Conservation (phyloP, 768 basidiomycete species). For the Trametes coccinea region DNA sequence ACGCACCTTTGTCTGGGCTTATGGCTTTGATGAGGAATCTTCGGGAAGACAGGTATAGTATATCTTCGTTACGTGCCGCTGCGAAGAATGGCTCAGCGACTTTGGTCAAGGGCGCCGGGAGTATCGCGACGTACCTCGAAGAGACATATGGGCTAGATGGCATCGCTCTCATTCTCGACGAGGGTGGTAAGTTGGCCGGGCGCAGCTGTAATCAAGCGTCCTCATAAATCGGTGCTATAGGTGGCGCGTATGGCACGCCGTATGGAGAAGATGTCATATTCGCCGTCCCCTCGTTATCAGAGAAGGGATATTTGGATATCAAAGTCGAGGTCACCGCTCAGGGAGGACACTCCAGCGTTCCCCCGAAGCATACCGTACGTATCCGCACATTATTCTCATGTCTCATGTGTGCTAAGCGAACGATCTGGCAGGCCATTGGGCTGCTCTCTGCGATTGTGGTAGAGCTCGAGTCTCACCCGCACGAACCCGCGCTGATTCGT, state of each 20-base stretch:
- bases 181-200: conserved; percentile 60
- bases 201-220: conserved; percentile 28
- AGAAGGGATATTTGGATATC: conserved; percentile 75
- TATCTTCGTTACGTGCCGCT: neutral
- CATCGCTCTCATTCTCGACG: conserved; percentile 82
- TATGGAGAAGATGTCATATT: conserved; percentile 50
- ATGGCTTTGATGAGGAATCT: conserved; percentile 54
- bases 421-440: conserved; percentile 32
- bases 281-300: conserved; percentile 64
- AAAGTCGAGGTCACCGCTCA: conserved; percentile 61
- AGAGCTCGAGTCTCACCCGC: conserved; percentile 68
- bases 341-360: conserved; percentile 87
- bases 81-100: conserved; percentile 32
- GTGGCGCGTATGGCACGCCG: conserved; percentile 45
- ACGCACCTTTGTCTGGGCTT: conserved; percentile 42
- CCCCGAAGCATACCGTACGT: conserved; percentile 74
- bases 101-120: conserved; percentile 51
- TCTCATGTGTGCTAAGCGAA: neutral
- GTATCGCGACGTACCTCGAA: conserved; percentile 49
- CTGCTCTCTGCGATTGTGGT: conserved; percentile 73
- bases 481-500: conserved; percentile 49
- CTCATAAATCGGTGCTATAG: conserved; percentile 31
- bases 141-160: conserved; percentile 67
- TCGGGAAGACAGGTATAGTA: conserved; percentile 28
- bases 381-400: neutral